Base-by-base conservation (phyloP, 768 basidiomycete genomes). In the Leucocoprinus leucothites region DNA sequence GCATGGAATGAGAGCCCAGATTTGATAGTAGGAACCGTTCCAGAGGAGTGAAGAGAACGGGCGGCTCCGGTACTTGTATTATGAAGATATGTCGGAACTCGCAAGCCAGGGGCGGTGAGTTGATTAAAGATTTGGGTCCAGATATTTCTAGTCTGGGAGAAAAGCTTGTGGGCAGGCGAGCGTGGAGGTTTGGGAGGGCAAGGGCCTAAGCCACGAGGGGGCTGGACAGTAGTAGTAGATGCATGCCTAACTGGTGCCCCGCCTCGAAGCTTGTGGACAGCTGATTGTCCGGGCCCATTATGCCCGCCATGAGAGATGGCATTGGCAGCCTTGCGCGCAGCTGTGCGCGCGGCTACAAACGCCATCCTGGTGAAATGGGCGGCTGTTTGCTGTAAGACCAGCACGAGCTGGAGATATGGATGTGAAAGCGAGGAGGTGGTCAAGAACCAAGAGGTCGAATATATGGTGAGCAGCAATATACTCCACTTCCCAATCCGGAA, bases 1-100 rank as follows among this genome's bases (percentile, higher is more conserved):
- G 78, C 77, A 2, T 81, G 77, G 26, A 83, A 70, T 14, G 87
- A 87, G 44, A 88, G 67, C 0, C 80, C 70, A 44, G 80, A 75
- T 47, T 81, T 77, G 54, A 88, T 85, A 38, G 71, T 68, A 22
- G 71, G 63, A 34, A 61, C 41, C 9, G 61, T 26, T 7, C 59
- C 59, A 26, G 60, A n/a, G n/a, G n/a, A 58, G 38, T 66, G 66
- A 40, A 73, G 66, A 22, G 71, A 67, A 57, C 71, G 72, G 24
- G 62, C 68, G 59, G 64, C 68, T 13, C 53, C 67, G 58, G 48
- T 68, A 49, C 50, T 66, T 60, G 34, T 65, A 67, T 60, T 61
- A 46, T 56, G 64, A 52, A 58, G 65, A 64, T 61, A 58, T 13
- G 64, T 57, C 11, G 66, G 71, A 44, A 60, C 71, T 65, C 65